Percentiles rank a stretch among this genome's conserved stretches.
These are phyloP conservation scores for Russula olivacea DNA, from an alignment of 768 basidiomycete genomes.

Conservation along the genomic window DNA sequence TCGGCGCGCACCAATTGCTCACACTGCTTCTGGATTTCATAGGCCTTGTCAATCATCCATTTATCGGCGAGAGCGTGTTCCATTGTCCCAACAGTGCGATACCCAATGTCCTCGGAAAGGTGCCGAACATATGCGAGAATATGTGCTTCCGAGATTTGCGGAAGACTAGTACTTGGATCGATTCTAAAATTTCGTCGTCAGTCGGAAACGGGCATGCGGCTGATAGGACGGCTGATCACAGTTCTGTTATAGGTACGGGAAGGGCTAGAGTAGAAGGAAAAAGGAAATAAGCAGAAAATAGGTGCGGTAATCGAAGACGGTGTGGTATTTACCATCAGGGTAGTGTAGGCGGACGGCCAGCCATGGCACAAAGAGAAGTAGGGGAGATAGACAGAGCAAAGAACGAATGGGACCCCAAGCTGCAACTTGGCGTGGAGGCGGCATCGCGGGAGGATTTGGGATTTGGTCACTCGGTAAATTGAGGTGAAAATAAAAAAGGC, in stretches of 20 bases:
- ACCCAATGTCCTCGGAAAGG: constrained; percentile 84
- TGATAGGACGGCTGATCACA: constrained; percentile 12
- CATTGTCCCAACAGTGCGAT: constrained; percentile 82
- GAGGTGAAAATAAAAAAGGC: neutral
- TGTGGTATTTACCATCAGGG: constrained; percentile 12
- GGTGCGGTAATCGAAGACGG: neutral
- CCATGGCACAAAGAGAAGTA: constrained; percentile 46
- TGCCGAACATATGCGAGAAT: constrained; percentile 59
- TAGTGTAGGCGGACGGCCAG: constrained; percentile 38
- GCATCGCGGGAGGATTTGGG: neutral
- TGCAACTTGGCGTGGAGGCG: neutral
- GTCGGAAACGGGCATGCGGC: neutral
- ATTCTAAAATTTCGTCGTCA: constrained; percentile 21
- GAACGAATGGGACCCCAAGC: constrained; percentile 55
- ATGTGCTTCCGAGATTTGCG: constrained; percentile 66
- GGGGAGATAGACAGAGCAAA: constrained; percentile 46
- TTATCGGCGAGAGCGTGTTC: constrained; percentile 82
- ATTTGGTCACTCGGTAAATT: neutral
- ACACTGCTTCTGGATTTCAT: constrained; percentile 56
- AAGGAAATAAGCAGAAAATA: neutral
- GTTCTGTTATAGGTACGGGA: constrained; percentile 22
- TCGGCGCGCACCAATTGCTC: constrained; percentile 38
- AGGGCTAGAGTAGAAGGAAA: constrained; percentile 13
- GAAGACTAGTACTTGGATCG: constrained; percentile 50
- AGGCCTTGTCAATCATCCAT: constrained; percentile 71